Conservation (phyloP, 139 green algal species). For the Chlamydomonas schloesseri region DNA sequence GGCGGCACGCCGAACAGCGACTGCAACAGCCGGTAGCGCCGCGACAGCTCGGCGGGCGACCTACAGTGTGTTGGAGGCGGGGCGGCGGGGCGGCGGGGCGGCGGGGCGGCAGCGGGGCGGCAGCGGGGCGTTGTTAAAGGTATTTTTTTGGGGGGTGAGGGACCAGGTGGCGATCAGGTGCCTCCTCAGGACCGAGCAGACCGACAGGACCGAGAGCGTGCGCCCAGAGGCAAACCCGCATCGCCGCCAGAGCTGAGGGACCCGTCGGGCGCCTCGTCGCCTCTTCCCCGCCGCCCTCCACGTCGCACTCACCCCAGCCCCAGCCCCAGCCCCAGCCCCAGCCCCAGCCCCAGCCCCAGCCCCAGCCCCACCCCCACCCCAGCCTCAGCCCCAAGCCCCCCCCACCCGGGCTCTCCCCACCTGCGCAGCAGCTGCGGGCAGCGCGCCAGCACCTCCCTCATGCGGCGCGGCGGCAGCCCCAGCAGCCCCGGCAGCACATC, state of each 20-base stretch:
- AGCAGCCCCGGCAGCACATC: slow-evolving; percentile 47
- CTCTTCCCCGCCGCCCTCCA: too few species aligned
- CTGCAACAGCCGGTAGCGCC: slow-evolving; percentile 31
- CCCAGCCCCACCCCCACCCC: not conserved
- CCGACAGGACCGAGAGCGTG: too few species aligned
- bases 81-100: too few species aligned
- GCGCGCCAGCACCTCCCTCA: slow-evolving; percentile 29
- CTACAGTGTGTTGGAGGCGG: not conserved
- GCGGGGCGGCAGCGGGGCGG: not conserved
- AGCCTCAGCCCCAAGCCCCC: not conserved
- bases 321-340: too few species aligned
- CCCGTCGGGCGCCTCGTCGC: too few species aligned
- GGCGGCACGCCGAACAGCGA: slow-evolving; percentile 49
- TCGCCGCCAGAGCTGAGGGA: too few species aligned
- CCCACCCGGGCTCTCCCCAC: not conserved
- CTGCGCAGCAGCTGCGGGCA: slow-evolving; percentile 54
- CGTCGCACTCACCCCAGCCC: too few species aligned
- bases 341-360: not conserved
- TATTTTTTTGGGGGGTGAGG: too few species aligned
- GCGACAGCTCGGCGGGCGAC: not conserved
- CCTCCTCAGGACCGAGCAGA: too few species aligned
- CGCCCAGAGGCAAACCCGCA: too few species aligned
- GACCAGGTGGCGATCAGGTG: too few species aligned
- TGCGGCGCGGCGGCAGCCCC: slow-evolving; percentile 21
- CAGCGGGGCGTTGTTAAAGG: too few species aligned